Evolutionary conservation across 2,329 filamentous ascomycete species (phyloP).

Genomic region (Ascochyta rabiei): DNA sequence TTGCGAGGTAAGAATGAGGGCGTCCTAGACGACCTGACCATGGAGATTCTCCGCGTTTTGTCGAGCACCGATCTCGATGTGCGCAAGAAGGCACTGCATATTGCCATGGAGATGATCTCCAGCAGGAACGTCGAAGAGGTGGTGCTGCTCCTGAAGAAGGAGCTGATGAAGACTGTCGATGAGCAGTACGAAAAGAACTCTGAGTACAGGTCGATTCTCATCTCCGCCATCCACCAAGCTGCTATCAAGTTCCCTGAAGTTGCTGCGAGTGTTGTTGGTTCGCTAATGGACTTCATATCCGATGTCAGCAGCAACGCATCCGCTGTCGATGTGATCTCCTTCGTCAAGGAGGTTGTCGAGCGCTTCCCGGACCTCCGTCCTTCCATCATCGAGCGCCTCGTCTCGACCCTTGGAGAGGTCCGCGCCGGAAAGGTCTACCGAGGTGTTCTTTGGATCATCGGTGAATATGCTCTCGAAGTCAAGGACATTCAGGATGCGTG

Average conservation of each 20-base stretch:
- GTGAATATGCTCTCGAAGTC: constrained; percentile 93
- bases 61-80: constrained; percentile 97
- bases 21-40: constrained; percentile 88
- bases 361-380: constrained; percentile 91
- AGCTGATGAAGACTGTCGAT: constrained; percentile 95
- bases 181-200: constrained; percentile 90
- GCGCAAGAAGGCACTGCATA: constrained; percentile 83
- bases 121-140: constrained; percentile 99
- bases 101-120: constrained; percentile 96
- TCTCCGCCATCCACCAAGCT: constrained; percentile 96
- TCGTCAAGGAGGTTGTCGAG: constrained; percentile 98
- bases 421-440: constrained; percentile 96
- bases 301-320: constrained; percentile 99
- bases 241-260: constrained; percentile 99
- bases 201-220: constrained; percentile 76
- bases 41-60: constrained; percentile 95
- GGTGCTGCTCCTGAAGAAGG: constrained; percentile 93
- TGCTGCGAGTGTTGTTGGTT: constrained; percentile 91
- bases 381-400: constrained; percentile 85
- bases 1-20: constrained; percentile 87
- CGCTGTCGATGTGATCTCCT: constrained; percentile 96
- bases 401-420: constrained; percentile 89
- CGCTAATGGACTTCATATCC: constrained; percentile 98
- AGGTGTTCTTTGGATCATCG: constrained; percentile 95
- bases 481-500: constrained; percentile 94